These are phyloP conservation scores for Arthrocladium fulminans DNA, from an alignment of 2,329 filamentous ascomycete genomes.

Conservation along the genomic window DNA sequence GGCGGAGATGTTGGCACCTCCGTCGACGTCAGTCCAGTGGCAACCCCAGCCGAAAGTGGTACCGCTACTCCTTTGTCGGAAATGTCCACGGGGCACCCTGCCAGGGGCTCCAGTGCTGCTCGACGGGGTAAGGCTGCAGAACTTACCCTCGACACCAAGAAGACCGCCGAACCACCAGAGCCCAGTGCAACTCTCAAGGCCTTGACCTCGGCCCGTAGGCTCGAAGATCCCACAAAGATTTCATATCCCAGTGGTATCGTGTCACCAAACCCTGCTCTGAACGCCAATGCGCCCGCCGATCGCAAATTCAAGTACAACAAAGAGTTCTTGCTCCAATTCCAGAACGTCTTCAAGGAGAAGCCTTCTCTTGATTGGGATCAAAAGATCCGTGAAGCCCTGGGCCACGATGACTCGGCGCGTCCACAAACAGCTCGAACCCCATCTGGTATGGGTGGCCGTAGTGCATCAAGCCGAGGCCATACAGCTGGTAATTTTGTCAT, in stretches of 20 bases:
- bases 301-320: conserved; percentile 93
- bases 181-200: conserved; percentile 90
- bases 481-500: conserved; percentile 48
- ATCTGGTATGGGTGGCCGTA: conserved; percentile 41
- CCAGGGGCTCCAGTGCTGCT: conserved; percentile 48
- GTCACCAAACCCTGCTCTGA: conserved; percentile 87
- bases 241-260: conserved; percentile 75
- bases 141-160: conserved; percentile 80
- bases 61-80: conserved; percentile 40
- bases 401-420: conserved; percentile 62
- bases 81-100: conserved; percentile 38
- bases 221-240: conserved; percentile 67
- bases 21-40: conserved; percentile 25
- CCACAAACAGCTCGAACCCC: conserved; percentile 48
- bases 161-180: conserved; percentile 79
- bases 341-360: conserved; percentile 92
- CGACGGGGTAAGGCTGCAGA: conserved; percentile 73
- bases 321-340: conserved; percentile 91
- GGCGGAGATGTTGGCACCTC: conserved; percentile 29
- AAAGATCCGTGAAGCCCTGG: conserved; percentile 75
- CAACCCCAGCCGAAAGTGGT: conserved; percentile 33
- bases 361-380: conserved; percentile 87
- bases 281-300: conserved; percentile 59
- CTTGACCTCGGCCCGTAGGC: conserved; percentile 80
- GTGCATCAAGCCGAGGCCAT: conserved; percentile 44